These are phyloP conservation scores for Rhizopus arrhizus DNA, from an alignment of 371 early-diverging fungal genomes.

Conservation along the genomic window DNA sequence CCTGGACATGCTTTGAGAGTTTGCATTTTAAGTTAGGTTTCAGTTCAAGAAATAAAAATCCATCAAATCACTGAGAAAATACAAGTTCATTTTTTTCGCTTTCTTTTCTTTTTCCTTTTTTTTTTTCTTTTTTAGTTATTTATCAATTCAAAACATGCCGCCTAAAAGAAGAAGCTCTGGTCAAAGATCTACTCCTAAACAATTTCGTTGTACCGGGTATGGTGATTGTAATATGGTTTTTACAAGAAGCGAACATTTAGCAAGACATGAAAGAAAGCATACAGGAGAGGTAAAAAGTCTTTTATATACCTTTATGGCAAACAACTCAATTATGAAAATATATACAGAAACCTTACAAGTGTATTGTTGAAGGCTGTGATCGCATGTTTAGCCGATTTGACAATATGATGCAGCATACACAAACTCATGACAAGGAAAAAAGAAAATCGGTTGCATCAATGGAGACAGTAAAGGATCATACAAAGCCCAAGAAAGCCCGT, in stretches of 20 bases:
- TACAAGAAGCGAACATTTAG: conserved; percentile 57
- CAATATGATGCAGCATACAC: conserved; percentile 38
- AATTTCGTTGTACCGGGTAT: conserved; percentile 53
- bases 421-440: conserved; percentile 30
- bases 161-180: conserved; percentile 23
- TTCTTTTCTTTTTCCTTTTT: conserved; percentile 9
- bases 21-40: conserved; percentile 20
- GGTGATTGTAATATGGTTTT: conserved; percentile 59
- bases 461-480: conserved; percentile 6
- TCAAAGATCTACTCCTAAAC: conserved; percentile 35
- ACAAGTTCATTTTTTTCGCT: background rate
- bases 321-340: background rate
- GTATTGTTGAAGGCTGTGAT: conserved; percentile 24
- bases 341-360: conserved; percentile 33
- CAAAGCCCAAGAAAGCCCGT: background rate
- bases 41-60: conserved; percentile 18
- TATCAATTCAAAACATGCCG: conserved; percentile 14
- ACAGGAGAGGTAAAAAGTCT: conserved; percentile 54
- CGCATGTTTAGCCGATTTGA: conserved; percentile 35
- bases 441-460: conserved; percentile 1
- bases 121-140: background rate
- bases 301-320: background rate
- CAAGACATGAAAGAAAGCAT: conserved; percentile 59
- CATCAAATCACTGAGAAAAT: conserved; percentile 4
- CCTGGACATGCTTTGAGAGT: conserved; percentile 9